Percentiles rank a stretch among this genome's conserved stretches.
Conservation (phyloP, 768 basidiomycete species). For the Phylloporus rhodoxanthus region DNA sequence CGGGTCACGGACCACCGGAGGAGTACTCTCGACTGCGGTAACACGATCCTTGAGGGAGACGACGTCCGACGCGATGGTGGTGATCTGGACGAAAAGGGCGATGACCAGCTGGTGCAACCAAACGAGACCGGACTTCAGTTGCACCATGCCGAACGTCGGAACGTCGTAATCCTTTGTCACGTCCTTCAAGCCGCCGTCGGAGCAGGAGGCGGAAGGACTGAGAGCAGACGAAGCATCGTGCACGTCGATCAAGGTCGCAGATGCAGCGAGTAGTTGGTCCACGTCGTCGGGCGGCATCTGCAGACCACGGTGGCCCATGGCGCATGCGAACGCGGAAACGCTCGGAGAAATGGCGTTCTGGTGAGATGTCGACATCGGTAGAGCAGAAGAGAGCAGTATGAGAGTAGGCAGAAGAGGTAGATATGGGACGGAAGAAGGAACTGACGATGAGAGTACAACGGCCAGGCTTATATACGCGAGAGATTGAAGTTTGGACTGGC, state of each 20-base stretch:
- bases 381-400: not conserved
- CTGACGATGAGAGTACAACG: not conserved
- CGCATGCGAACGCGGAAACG: not conserved
- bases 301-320: not conserved
- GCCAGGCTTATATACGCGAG: constrained; percentile 6
- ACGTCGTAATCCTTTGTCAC: not conserved
- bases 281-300: not conserved
- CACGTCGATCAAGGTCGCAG: not conserved
- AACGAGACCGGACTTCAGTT: constrained; percentile 3
- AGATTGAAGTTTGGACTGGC: not conserved
- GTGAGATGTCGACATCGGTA: constrained; percentile 2
- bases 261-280: not conserved
- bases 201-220: not conserved
- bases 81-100: not conserved
- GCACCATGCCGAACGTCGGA: not conserved
- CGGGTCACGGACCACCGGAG: not conserved
- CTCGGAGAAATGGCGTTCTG: not conserved
- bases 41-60: constrained; percentile 17
- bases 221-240: not conserved
- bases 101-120: constrained; percentile 2
- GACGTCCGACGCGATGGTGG: constrained; percentile 8
- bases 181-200: not conserved
- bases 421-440: constrained; percentile 1
- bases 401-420: not conserved
- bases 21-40: constrained; percentile 8